Base-by-base conservation (phyloP, 768 basidiomycete genomes). In the Cystobasidium tubakii region DNA sequence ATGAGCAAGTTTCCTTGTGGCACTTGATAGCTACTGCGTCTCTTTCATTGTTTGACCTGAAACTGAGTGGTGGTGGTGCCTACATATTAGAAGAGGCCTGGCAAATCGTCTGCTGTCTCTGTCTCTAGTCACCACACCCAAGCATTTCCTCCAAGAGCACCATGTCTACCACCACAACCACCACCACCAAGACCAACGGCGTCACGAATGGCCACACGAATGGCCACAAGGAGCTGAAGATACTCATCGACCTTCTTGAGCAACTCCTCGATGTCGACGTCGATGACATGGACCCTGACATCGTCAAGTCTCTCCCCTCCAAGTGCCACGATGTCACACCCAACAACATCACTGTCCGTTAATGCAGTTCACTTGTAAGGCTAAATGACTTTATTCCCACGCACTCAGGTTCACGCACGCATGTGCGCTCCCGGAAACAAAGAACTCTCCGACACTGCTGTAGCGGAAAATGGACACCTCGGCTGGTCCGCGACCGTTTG, bases 261-360 rank as follows among this genome's bases (percentile, higher is more conserved):
- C 25, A 54, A 53, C 46, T 71, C 34, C 73, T 77, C 76, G 62
- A 72, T 27, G 77, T 80, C 57, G 79, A 80, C 55, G 76, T 77
- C 43, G 79, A 80, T 63, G 73, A 74, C 12, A 76, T 77, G 73
- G 78, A 80, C 42, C 78, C 78, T 25, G 69, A 73, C 15, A 72
- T 78, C 74, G 76, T 75, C 70, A 67, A 75, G 53, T 57, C 76
- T 10, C 66, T 80, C 1, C 79, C 79, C 23, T 75, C 79, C 76
- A 79, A 71, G 43, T 73, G 77, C 23, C 77, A 78, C 50, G 79
- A 80, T 66, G 75, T 77, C 74, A 80, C 80, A 7, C 76, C 76
- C 62, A 80, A 80, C 53, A 79, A 79, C 60, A 27, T 76, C 10
- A 57, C 79, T 50, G 69, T 79, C 19, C 53, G 54, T 25, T 57